Conservation (phyloP, 2,329 filamentous ascomycete genomes). For the Paramyrothecium sp. region DNA sequence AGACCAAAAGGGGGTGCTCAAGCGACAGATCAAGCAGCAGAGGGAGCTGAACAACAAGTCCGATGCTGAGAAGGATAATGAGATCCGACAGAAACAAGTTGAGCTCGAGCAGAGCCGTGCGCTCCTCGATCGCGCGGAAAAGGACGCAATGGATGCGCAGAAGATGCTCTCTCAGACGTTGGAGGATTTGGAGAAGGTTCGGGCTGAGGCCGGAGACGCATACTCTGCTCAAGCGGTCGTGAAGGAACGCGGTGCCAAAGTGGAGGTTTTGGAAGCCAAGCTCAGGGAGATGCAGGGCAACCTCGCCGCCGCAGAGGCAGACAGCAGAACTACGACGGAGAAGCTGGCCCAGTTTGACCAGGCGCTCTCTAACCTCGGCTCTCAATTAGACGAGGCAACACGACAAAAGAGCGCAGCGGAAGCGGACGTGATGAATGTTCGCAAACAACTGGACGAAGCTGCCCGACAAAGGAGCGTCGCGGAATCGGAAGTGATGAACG, state of each 20-base stretch:
- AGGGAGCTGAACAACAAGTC: conserved; percentile 88
- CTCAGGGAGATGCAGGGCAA: conserved; percentile 8
- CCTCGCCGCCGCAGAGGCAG: conserved; percentile 29
- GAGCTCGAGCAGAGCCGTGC: conserved; percentile 48
- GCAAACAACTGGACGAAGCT: conserved; percentile 14
- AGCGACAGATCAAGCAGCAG: conserved; percentile 93
- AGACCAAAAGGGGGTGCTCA: conserved; percentile 85
- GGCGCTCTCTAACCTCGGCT: conserved; percentile 21
- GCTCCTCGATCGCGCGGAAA: conserved; percentile 34
- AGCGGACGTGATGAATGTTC: conserved; percentile 21
- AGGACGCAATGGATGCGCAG: conserved; percentile 37
- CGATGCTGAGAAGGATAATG: conserved; percentile 67
- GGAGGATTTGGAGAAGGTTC: conserved; percentile 43
- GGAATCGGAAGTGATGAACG: too few species aligned
- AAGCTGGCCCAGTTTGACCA: conserved; percentile 28
- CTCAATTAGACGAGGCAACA: conserved; percentile 26
- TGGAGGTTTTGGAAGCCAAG: conserved; percentile 35
- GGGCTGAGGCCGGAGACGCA: conserved; percentile 18
- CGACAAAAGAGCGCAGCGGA: conserved; percentile 23
- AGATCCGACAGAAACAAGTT: conserved; percentile 57
- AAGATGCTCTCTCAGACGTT: conserved; percentile 48
- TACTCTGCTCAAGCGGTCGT: conserved; percentile 20
- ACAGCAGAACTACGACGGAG: conserved; percentile 32
- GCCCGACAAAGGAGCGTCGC: too few species aligned
- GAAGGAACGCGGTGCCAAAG: conserved; percentile 35